Percentiles rank a stretch among this genome's conserved stretches.
These are phyloP conservation scores for Urochloa ruziziensis DNA, from an alignment of 176 grass and related monocot genomes.

Conservation along the genomic window DNA sequence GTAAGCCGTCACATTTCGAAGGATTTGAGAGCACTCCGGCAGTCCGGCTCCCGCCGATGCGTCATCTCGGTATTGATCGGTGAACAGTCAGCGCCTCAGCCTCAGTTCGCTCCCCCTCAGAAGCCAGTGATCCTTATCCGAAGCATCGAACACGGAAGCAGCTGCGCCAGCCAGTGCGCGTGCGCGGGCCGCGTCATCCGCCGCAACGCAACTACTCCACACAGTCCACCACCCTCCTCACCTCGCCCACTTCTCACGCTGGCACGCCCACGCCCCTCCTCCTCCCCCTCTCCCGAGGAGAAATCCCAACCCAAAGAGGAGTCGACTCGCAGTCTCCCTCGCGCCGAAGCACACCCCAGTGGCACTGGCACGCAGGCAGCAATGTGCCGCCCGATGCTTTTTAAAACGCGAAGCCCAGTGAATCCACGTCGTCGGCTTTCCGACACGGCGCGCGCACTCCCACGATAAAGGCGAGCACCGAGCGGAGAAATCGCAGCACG, in stretches of 20 bases:
- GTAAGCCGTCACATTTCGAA: too few relatives aligned
- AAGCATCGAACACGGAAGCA: neutral
- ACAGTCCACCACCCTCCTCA: too few relatives aligned
- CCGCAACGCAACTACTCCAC: neutral
- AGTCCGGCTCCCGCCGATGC: too few relatives aligned
- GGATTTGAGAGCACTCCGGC: neutral
- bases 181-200: neutral
- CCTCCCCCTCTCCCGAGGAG: neutral
- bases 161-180: neutral
- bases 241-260: too few relatives aligned
- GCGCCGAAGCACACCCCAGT: too few relatives aligned
- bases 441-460: conserved; percentile 2
- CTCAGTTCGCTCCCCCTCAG: too few relatives aligned
- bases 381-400: conserved; percentile 4
- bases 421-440: neutral
- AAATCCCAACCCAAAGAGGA: neutral
- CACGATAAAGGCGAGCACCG: neutral
- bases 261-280: neutral
- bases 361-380: too few relatives aligned
- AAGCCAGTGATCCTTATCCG: neutral
- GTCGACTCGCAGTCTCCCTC: too few relatives aligned
- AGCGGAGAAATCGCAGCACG: neutral
- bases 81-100: too few relatives aligned
- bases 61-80: too few relatives aligned
- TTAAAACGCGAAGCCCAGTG: conserved; percentile 6